Conservation (phyloP, 169 alveolate species). For the Cryptosporidium ubiquitum region DNA sequence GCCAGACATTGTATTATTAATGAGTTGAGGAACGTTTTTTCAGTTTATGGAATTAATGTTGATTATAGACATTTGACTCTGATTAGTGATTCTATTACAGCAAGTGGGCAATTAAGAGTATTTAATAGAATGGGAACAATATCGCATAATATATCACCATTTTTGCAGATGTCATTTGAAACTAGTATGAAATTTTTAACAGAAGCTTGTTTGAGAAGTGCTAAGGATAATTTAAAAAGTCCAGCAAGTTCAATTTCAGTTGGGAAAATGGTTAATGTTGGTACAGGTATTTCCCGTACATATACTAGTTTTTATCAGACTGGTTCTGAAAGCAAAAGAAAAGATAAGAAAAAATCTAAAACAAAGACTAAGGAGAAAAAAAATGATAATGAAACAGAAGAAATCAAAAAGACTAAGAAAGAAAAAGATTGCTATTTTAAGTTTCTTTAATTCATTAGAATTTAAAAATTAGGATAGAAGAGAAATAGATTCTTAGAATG, state of each 20-base stretch:
- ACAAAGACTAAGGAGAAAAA: not conserved
- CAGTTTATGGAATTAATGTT: slow-evolving; percentile 95
- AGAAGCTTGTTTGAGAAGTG: slow-evolving; percentile 87
- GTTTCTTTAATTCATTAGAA: slow-evolving; percentile 18
- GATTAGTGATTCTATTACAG: slow-evolving; percentile 97
- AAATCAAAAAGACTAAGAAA: not conserved
- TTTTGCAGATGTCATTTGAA: slow-evolving; percentile 97
- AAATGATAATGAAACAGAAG: not conserved
- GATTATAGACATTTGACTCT: slow-evolving; percentile 95
- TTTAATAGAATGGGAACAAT: slow-evolving; percentile 82
- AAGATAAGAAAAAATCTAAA: not conserved
- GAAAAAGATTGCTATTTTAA: slow-evolving; percentile 5
- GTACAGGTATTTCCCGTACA: slow-evolving; percentile 64
- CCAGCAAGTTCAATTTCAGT: slow-evolving; percentile 81
- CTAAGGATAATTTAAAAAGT: slow-evolving; percentile 78
- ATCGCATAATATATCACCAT: slow-evolving; percentile 85
- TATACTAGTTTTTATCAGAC: slow-evolving; percentile 14
- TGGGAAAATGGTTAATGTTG: slow-evolving; percentile 37
- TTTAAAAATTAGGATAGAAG: not conserved
- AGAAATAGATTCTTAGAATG: not conserved
- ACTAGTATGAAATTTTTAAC: slow-evolving; percentile 94
- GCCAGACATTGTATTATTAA: slow-evolving; percentile 94
- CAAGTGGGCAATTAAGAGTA: slow-evolving; percentile 91
- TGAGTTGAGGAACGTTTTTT: slow-evolving; percentile 94
- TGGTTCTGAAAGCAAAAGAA: not conserved